Evolutionary conservation across 306 rosid species (phyloP), one percentile per base, ranked within the genome.

Genomic region (Parietaria judaica): DNA sequence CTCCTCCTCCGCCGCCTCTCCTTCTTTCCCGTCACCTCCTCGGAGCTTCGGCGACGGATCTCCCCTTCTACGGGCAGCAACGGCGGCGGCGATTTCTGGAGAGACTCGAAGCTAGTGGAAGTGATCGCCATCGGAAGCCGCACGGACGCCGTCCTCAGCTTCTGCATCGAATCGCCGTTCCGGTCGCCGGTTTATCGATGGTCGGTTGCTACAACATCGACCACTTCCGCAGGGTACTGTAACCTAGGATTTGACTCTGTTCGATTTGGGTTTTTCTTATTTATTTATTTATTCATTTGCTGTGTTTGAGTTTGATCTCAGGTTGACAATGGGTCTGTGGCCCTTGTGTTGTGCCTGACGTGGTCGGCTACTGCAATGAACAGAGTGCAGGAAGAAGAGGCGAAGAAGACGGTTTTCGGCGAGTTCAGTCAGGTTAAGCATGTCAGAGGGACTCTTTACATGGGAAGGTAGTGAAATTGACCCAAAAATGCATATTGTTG

Each of bases 311-410:
- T 79, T 67, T 5, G 4, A 66, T 66, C 45, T 49, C 53, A 88
- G 96, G 88, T 92, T 60, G 99, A 92, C 35, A 92, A 76, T 76
- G 99, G 99, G 31, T 92, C 88, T 69, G 99, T 88, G 5, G 99
- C 96, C 57, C 99, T 88, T 72, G 96, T n/a, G n/a, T n/a, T n/a
- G n/a, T 92, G 61, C 96, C 95, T 3, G 96, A 88, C 70, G 96
- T 92, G 67, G 49, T 3, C 46, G 45, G 64, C 38, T 1, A 94
- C 96, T 61, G 86, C 96, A 57, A 82, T 88, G 99, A 88, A 88
- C 37, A 84, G 82, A 56, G 94, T 80, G 50, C 96, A 92, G 80
- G 79, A 70, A 66, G 67, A 36, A 59, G 87, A 71, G 68, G 96
- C 90, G 13, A 69, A 64, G 31, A 88, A 86, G 84, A 82, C 83